Evolutionary conservation across 2,329 filamentous ascomycete species (phyloP).

Genomic region (Bertia moriformis): DNA sequence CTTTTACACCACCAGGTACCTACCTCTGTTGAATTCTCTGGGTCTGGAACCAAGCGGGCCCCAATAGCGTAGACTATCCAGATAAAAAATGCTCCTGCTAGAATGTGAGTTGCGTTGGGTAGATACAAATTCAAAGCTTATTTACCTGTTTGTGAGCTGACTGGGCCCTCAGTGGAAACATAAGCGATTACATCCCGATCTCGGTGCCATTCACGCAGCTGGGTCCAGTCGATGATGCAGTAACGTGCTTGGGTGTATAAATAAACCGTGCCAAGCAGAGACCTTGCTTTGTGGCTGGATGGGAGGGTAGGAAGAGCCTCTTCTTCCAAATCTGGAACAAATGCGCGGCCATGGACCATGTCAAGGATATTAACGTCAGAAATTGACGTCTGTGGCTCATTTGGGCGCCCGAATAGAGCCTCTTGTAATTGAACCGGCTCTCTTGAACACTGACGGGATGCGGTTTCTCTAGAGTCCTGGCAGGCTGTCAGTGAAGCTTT

Average conservation of each 20-base stretch:
- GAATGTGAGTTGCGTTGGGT: neutral
- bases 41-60: constrained; percentile 6
- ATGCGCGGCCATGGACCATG: neutral
- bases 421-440: neutral
- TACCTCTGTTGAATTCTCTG: constrained; percentile 7
- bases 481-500: too few species aligned
- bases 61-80: constrained; percentile 9
- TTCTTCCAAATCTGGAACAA: neutral
- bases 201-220: constrained; percentile 8
- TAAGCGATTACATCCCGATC: constrained; percentile 5
- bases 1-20: too few species aligned
- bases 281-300: constrained; percentile 2
- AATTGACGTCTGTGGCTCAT: neutral
- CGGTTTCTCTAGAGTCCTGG: too few species aligned
- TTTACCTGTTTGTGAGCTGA: neutral
- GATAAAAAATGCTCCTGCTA: constrained; percentile 6
- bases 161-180: neutral
- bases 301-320: neutral
- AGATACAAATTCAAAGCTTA: neutral
- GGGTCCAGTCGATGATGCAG: constrained; percentile 8
- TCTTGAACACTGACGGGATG: neutral
- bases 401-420: neutral
- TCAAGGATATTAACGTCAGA: neutral
- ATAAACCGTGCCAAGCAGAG: constrained; percentile 7
- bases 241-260: constrained; percentile 9